phyloP scores from a whole-genome alignment of 2,329 filamentous ascomycete species.

The Monilinia polystroma region DNA sequence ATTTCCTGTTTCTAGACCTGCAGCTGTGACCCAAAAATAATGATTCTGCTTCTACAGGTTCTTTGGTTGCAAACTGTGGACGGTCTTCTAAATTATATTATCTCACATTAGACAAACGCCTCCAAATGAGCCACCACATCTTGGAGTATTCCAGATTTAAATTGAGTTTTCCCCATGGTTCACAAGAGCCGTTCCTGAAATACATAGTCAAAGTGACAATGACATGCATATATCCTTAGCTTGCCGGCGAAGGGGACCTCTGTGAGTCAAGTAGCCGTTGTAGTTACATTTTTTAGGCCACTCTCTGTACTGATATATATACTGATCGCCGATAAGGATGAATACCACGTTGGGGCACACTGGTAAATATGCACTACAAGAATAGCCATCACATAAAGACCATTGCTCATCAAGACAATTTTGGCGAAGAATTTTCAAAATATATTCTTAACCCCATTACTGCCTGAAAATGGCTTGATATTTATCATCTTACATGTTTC shows the following conservation, averaged over 20 bases:
- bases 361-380: background rate
- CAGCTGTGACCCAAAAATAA: background rate
- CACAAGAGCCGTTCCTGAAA: background rate
- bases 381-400: background rate
- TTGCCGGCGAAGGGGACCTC: too few relatives aligned
- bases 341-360: background rate
- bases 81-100: too few relatives aligned
- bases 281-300: background rate
- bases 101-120: background rate
- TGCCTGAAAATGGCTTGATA: background rate
- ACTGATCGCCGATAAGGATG: background rate
- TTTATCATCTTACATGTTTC: background rate
- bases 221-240: background rate
- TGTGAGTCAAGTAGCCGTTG: background rate
- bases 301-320: background rate
- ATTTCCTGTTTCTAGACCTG: background rate
- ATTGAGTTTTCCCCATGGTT: background rate
- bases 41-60: background rate
- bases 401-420: background rate
- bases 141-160: background rate
- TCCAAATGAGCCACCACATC: background rate
- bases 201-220: background rate
- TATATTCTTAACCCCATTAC: background rate
- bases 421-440: background rate
- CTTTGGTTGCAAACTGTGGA: background rate